These are phyloP conservation scores for Colletotrichum falcatum DNA, from an alignment of 2,329 filamentous ascomycete species.

Conservation along the genomic window DNA sequence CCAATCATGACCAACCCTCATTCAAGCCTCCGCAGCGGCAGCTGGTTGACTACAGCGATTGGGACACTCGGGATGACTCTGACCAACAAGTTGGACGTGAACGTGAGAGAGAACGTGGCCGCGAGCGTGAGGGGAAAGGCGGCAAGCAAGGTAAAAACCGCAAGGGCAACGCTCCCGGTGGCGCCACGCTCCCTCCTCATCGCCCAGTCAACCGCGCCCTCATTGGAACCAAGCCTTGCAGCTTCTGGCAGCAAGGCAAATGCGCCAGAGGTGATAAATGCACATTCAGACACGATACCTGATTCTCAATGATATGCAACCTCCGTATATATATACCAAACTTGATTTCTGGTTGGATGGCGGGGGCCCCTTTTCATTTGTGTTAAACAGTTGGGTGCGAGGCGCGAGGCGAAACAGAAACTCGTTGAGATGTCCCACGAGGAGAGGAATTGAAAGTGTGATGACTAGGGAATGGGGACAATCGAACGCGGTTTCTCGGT, in stretches of 20 bases:
- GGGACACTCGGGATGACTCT: constrained; percentile 34
- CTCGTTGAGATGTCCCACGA: neutral
- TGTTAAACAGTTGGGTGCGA: constrained; percentile 10
- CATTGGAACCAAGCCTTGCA: constrained; percentile 76
- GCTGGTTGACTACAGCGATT: constrained; percentile 36
- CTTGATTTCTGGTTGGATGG: constrained; percentile 5
- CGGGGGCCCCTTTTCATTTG: neutral
- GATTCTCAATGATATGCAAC: neutral
- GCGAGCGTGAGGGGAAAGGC: constrained; percentile 47
- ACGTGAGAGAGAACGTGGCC: constrained; percentile 46
- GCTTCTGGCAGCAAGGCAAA: constrained; percentile 77
- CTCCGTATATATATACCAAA: constrained; percentile 14
- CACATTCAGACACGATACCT: constrained; percentile 75
- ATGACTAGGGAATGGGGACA: neutral
- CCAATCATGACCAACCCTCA: constrained; percentile 41
- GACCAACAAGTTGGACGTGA: constrained; percentile 44
- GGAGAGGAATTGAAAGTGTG: neutral
- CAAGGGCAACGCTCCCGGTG: constrained; percentile 47
- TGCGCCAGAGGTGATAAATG: constrained; percentile 80
- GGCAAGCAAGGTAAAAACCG: constrained; percentile 56
- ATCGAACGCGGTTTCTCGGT: neutral
- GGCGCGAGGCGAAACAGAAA: constrained; percentile 5
- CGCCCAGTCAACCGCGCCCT: constrained; percentile 65
- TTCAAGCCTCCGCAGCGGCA: constrained; percentile 38
- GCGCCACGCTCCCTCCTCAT: constrained; percentile 53